Evolutionary conservation across 1,284 basidiomycete species (phyloP).

Genomic region (Ustilago nuda): DNA sequence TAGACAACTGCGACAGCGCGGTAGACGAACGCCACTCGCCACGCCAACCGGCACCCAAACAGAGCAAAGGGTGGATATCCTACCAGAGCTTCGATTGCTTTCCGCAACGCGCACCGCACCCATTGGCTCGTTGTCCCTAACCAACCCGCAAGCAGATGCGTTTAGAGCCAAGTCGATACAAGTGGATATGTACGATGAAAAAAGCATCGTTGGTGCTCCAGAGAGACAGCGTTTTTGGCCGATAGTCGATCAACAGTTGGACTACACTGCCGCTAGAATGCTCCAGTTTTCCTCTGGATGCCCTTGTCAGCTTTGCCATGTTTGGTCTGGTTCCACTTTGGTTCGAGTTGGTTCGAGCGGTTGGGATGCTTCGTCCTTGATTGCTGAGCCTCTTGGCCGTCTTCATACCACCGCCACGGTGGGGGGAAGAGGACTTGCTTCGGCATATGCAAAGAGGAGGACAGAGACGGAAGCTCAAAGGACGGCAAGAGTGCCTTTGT

Average conservation of each 20-base stretch:
- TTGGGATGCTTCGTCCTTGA: conserved; percentile 25
- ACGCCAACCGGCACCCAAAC: background rate
- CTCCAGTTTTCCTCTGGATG: conserved; percentile 28
- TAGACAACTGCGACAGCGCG: background rate
- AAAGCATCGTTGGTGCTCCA: conserved; percentile 18
- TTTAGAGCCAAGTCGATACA: conserved; percentile 11
- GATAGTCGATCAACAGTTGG: conserved; percentile 40
- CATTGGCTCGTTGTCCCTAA: conserved; percentile 30
- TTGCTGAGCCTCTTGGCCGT: conserved; percentile 6
- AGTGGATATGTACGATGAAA: conserved; percentile 29
- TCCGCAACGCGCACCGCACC: conserved; percentile 47
- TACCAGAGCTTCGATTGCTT: conserved; percentile 51
- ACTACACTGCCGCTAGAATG: conserved; percentile 48
- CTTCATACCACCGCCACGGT: background rate
- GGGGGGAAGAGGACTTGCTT: background rate
- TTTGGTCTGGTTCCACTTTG: background rate
- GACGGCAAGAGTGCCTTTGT: conserved; percentile 1
- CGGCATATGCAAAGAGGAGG: background rate
- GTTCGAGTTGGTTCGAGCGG: conserved; percentile 12
- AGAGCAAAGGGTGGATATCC: background rate
- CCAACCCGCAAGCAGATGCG: background rate
- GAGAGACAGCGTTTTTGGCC: conserved; percentile 51
- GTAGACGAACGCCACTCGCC: background rate
- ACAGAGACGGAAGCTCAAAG: conserved; percentile 6
- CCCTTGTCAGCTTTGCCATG: no score